phyloP scores from a whole-genome alignment of 192 early-diverging fungal species.

The Neocallimastix lanati region DNA sequence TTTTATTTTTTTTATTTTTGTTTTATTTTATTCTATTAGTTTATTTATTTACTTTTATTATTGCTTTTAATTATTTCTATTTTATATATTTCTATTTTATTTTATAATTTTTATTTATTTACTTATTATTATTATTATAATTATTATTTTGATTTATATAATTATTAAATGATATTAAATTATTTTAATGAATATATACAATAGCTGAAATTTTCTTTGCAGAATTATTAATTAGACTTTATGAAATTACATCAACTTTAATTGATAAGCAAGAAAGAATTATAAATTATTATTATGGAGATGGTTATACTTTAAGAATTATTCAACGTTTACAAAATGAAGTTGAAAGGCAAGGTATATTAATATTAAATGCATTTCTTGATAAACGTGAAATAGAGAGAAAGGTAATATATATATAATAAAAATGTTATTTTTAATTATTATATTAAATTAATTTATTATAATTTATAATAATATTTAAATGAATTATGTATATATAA shows the following conservation, averaged over 20 bases:
- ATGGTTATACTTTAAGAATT: conserved; percentile 68
- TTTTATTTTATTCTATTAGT: too few relatives aligned
- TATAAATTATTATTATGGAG: conserved; percentile 69
- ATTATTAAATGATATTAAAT: too few relatives aligned
- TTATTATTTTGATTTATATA: too few relatives aligned
- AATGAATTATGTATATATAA: too few relatives aligned
- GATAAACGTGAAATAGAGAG: conserved; percentile 40
- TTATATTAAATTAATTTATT: too few relatives aligned
- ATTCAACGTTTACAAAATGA: conserved; percentile 80
- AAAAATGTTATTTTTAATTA: too few relatives aligned
- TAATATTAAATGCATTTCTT: conserved; percentile 60
- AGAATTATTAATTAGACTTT: conserved; percentile 60
- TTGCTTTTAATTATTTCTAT: too few relatives aligned
- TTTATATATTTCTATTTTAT: background rate
- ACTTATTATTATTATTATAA: too few relatives aligned
- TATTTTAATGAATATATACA: too few relatives aligned
- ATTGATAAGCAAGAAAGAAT: conserved; percentile 74
- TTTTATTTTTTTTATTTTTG: too few relatives aligned
- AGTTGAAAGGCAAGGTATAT: conserved; percentile 54
- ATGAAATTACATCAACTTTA: conserved; percentile 73
- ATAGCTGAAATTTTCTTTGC: conserved; percentile 39
- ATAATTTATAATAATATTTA: too few relatives aligned
- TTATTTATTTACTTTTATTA: background rate
- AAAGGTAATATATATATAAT: conserved; percentile 15
- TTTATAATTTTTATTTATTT: background rate